Conservation (phyloP, 2,329 filamentous ascomycete species). For the Ceratocystis albifundus region DNA sequence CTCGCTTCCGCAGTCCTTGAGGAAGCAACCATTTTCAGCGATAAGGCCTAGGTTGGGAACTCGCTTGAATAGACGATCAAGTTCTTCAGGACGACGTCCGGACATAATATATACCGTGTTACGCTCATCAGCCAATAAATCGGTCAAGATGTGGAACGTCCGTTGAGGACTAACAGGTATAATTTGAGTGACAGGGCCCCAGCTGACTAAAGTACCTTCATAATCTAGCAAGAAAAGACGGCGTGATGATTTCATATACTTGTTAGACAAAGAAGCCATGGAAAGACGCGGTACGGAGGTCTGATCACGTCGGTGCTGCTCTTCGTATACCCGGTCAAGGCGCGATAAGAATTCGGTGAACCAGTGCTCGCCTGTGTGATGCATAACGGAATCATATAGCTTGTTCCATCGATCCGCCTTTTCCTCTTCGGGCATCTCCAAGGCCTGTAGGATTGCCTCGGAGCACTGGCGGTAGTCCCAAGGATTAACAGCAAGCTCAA, state of each 20-base stretch:
- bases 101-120: constrained; percentile 95
- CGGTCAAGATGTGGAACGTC: constrained; percentile 70
- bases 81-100: constrained; percentile 71
- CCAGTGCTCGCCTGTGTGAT: constrained; percentile 79
- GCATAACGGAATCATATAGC: constrained; percentile 60
- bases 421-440: constrained; percentile 69
- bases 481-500: constrained; percentile 79
- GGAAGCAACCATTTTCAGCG: constrained; percentile 87
- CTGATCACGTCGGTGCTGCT: constrained; percentile 74
- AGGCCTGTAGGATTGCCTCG: constrained; percentile 68
- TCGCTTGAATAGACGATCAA: constrained; percentile 73
- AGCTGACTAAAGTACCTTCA: constrained; percentile 81
- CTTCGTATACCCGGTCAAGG: constrained; percentile 64
- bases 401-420: constrained; percentile 63
- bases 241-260: constrained; percentile 54
- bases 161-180: constrained; percentile 75
- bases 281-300: constrained; percentile 78
- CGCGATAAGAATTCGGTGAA: constrained; percentile 61
- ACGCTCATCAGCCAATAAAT: constrained; percentile 64
- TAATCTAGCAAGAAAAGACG: constrained; percentile 87
- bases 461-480: constrained; percentile 90
- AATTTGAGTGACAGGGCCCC: constrained; percentile 72
- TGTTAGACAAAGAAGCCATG: constrained; percentile 48
- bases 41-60: constrained; percentile 79
- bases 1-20: constrained; percentile 56